Conservation (phyloP, 2,329 filamentous ascomycete genomes). For the Colletotrichum neosansevieriae region DNA sequence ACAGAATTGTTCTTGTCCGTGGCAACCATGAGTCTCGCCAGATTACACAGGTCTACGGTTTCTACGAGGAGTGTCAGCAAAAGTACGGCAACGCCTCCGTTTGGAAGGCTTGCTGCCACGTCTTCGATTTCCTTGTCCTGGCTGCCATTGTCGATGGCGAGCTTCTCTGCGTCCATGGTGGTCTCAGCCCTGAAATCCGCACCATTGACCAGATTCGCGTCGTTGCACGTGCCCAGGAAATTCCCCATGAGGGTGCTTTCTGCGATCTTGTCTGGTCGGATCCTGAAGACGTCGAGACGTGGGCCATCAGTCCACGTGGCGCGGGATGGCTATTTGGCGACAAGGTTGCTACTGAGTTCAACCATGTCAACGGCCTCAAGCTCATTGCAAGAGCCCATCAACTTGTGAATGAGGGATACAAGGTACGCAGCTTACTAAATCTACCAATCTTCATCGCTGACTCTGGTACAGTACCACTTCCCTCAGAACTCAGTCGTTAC, state of each 20-base stretch:
- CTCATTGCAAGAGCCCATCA: conserved; percentile 98
- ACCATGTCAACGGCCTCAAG: conserved; percentile 95
- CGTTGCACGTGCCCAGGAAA: conserved; percentile 96
- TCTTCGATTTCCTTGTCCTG: conserved; percentile 97
- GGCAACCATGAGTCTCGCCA: conserved; percentile 98
- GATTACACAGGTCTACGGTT: conserved; percentile 98
- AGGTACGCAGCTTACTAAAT: conserved; percentile 65
- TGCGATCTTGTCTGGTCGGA: conserved; percentile 99
- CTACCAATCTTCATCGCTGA: conserved; percentile 40
- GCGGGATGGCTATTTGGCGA: conserved; percentile 99
- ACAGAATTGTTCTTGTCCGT: conserved; percentile 94
- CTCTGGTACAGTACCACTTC: conserved; percentile 83
- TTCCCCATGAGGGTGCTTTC: conserved; percentile 98
- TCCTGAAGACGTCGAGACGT: conserved; percentile 96
- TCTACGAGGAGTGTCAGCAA: conserved; percentile 97
- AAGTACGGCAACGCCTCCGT: conserved; percentile 99
- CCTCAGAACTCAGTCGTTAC: conserved; percentile 95
- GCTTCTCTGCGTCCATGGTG: conserved; percentile 98
- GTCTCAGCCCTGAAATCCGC: conserved; percentile 89
- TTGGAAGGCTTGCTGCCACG: conserved; percentile 99
- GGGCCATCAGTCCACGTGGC: conserved; percentile 92
- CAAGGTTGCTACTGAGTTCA: conserved; percentile 97
- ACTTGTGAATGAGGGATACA: conserved; percentile 97
- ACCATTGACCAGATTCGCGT: conserved; percentile 99
- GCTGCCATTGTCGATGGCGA: conserved; percentile 98